Conservation (phyloP, 106 monocot genomes). For the Xerophyta viscosa region DNA sequence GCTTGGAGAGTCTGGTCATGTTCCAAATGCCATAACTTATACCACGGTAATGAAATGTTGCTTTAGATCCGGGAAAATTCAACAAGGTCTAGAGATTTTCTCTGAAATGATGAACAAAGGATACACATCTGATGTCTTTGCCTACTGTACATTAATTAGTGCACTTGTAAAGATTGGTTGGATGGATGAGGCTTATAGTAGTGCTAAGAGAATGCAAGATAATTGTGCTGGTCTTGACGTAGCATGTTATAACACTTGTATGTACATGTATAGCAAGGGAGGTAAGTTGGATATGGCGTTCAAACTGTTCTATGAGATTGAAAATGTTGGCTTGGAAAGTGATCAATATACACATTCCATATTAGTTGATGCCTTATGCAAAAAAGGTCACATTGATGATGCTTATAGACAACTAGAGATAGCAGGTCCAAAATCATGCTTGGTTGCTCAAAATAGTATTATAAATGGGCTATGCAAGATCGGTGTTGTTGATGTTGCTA, state of each 20-base stretch:
- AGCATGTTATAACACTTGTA: constrained; percentile 75
- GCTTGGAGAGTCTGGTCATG: constrained; percentile 30
- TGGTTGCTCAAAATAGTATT: constrained; percentile 74
- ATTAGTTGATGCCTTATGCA: constrained; percentile 69
- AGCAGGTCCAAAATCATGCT: constrained; percentile 19
- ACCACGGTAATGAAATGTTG: constrained; percentile 78
- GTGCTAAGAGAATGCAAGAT: constrained; percentile 38
- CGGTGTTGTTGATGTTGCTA: constrained; percentile 46
- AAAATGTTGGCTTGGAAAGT: constrained; percentile 39
- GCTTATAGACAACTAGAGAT: constrained; percentile 36
- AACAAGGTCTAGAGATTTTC: constrained; percentile 57
- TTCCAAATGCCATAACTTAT: constrained; percentile 69
- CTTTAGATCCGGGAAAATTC: constrained; percentile 49
- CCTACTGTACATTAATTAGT: constrained; percentile 71
- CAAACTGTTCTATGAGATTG: constrained; percentile 42
- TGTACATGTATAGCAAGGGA: constrained; percentile 59
- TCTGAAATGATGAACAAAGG: constrained; percentile 38
- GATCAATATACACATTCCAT: constrained; percentile 81
- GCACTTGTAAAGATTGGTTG: constrained; percentile 54
- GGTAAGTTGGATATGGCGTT: constrained; percentile 52
- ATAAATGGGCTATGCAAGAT: constrained; percentile 68
- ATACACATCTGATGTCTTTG: constrained; percentile 47
- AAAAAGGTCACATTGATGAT: constrained; percentile 38
- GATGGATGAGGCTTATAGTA: constrained; percentile 47
- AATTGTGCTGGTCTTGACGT: constrained; percentile 47